Conservation (phyloP, 306 rosid genomes). For the Carpinus viminea region DNA sequence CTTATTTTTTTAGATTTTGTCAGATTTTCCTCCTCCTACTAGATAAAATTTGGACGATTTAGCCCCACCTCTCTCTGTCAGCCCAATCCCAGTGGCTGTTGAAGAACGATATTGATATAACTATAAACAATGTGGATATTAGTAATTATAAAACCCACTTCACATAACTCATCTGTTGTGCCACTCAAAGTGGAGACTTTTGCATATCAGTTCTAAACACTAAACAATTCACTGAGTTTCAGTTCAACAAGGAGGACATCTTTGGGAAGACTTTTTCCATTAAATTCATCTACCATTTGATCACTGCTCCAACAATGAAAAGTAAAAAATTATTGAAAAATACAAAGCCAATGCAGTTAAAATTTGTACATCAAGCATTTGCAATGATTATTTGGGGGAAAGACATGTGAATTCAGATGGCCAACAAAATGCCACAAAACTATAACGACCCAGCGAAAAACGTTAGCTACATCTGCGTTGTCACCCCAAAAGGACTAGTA, state of each 20-base stretch:
- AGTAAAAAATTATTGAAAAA: neutral
- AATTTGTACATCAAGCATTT: neutral
- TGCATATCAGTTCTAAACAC: neutral
- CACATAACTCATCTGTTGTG: neutral
- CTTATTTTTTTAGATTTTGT: neutral
- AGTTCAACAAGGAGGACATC: neutral
- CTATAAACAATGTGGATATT: neutral
- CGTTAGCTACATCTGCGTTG: too few species aligned
- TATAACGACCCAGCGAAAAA: too few species aligned
- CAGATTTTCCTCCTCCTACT: neutral
- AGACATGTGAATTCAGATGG: neutral
- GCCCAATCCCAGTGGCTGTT: neutral
- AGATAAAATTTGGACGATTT: neutral
- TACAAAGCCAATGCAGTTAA: neutral
- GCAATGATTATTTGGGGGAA: neutral
- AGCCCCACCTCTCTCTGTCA: neutral
- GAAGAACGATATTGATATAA: neutral
- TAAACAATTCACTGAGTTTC: constrained; percentile 2
- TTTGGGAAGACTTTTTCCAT: neutral
- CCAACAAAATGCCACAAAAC: neutral
- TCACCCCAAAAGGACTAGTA: too few species aligned
- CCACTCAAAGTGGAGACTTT: neutral
- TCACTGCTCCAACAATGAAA: neutral
- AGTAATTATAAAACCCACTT: neutral
- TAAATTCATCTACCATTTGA: neutral